These are phyloP conservation scores for Pichia sp. DNA, from an alignment of 1,139 yeast species.

Conservation along the genomic window DNA sequence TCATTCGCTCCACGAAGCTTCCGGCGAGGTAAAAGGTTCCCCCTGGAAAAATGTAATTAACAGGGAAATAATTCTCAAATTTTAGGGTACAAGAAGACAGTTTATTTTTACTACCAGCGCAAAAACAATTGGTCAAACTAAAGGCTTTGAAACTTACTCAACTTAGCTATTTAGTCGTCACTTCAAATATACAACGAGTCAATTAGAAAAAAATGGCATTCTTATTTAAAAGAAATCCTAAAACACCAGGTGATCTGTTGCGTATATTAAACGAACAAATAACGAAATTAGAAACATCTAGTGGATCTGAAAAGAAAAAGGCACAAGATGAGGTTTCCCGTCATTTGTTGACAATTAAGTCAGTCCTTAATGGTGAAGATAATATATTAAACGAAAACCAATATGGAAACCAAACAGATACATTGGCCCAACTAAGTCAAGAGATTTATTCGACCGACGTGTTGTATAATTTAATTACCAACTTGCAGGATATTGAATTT, in stretches of 20 bases:
- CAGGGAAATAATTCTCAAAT: no score
- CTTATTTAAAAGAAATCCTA: conserved; percentile 85
- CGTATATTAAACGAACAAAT: conserved; percentile 71
- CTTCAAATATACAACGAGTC: no score
- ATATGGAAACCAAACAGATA: conserved; percentile 60
- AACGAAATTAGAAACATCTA: conserved; percentile 50
- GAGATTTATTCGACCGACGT: conserved; percentile 73
- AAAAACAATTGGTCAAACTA: no score
- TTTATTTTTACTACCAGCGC: no score
- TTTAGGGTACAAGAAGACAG: no score
- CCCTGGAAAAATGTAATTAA: no score
- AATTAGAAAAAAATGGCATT: conserved; percentile 86
- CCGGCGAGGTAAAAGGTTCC: no score
- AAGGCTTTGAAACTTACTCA: no score
- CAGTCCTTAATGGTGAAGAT: conserved; percentile 65
- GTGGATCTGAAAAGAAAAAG: conserved; percentile 48
- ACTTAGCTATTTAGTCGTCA: no score
- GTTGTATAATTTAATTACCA: conserved; percentile 51
- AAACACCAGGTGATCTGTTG: conserved; percentile 80
- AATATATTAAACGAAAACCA: conserved; percentile 10
- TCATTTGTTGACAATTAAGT: conserved; percentile 59
- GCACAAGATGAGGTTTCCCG: conserved; percentile 74
- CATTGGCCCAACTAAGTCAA: conserved; percentile 63
- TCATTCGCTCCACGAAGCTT: no score
- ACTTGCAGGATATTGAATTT: conserved; percentile 66